Conservation (phyloP, 805 yeast genomes). For the Saccharomycopsis sp. region DNA sequence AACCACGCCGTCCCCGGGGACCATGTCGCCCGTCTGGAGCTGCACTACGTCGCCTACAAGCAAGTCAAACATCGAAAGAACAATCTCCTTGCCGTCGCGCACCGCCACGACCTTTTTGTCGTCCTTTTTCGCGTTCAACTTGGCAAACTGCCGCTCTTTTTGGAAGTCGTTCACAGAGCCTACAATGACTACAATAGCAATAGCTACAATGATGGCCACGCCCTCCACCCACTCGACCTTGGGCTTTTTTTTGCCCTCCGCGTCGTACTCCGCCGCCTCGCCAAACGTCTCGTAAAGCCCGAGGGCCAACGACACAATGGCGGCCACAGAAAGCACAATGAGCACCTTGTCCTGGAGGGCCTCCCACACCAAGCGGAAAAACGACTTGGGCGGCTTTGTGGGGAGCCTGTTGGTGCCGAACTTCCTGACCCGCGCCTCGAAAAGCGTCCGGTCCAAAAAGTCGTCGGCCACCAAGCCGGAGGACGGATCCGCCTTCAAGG, state of each 20-base stretch:
- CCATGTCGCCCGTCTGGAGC: conserved; percentile 88
- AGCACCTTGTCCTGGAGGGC: conserved; percentile 90
- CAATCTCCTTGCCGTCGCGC: conserved; percentile 55
- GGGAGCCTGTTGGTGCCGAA: conserved; percentile 76
- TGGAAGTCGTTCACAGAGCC: conserved; percentile 97
- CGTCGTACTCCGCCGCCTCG: conserved; percentile 68
- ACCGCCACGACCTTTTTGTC: conserved; percentile 77
- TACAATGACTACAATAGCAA: conserved; percentile 81
- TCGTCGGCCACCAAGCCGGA: conserved; percentile 36
- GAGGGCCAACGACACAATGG: conserved; percentile 78
- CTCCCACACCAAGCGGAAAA: conserved; percentile 62
- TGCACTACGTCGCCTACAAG: conserved; percentile 80
- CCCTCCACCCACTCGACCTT: conserved; percentile 98
- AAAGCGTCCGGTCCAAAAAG: conserved; percentile 26
- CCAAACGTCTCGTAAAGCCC: conserved; percentile 93
- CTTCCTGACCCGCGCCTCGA: conserved; percentile 31
- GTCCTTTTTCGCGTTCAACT: conserved; percentile 81
- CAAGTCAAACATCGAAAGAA: conserved; percentile 66
- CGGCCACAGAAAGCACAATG: conserved; percentile 77
- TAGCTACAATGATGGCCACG: conserved; percentile 91
- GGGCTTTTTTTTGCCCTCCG: conserved; percentile 69
- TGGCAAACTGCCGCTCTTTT: conserved; percentile 88
- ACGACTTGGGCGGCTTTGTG: conserved; percentile 58
- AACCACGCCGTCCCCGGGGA: conserved; percentile 82
- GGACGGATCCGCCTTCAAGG: conserved; percentile 32